Conservation (phyloP, 805 yeast species). For the Torulaspora microellipsoides region DNA sequence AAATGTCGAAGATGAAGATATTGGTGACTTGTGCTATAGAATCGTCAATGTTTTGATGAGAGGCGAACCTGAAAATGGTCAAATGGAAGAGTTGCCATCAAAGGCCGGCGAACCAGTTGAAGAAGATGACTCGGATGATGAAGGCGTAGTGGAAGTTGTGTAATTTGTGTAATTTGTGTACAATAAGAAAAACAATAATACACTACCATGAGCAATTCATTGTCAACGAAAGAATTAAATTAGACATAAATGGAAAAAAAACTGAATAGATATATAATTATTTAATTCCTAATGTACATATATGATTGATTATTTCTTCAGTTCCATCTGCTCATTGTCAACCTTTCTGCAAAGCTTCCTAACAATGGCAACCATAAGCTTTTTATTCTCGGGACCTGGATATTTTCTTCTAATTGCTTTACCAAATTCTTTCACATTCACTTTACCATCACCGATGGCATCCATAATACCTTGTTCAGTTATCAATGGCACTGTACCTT, state of each 20-base stretch:
- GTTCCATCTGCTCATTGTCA: conserved; percentile 30
- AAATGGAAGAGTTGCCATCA: conserved; percentile 43
- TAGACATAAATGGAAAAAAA: neutral
- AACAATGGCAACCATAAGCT: conserved; percentile 30
- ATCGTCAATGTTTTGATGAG: conserved; percentile 88
- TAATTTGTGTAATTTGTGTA: conserved; percentile 13
- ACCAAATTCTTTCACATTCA: conserved; percentile 55
- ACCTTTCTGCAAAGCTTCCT: conserved; percentile 31
- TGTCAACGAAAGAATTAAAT: neutral
- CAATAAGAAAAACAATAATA: too few relatives aligned
- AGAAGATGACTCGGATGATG: conserved; percentile 28
- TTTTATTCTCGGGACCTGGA: conserved; percentile 32
- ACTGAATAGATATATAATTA: neutral
- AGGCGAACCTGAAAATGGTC: conserved; percentile 60
- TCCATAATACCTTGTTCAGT: conserved; percentile 69
- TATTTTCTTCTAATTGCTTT: conserved; percentile 52
- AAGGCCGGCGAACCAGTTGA: conserved; percentile 49
- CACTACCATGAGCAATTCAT: too few relatives aligned
- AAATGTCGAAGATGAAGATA: conserved; percentile 41
- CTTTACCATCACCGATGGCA: conserved; percentile 43
- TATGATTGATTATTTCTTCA: conserved; percentile 16
- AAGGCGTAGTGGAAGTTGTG: conserved; percentile 35
- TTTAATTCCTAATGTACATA: neutral
- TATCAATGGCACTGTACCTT: conserved; percentile 37
- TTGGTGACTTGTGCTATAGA: conserved; percentile 72